A percentile compares a stretch with the other conserved stretches of the same genome.
Evolutionary conservation across 208 protist species (phyloP).

Genomic region (Leishmania tropica): DNA sequence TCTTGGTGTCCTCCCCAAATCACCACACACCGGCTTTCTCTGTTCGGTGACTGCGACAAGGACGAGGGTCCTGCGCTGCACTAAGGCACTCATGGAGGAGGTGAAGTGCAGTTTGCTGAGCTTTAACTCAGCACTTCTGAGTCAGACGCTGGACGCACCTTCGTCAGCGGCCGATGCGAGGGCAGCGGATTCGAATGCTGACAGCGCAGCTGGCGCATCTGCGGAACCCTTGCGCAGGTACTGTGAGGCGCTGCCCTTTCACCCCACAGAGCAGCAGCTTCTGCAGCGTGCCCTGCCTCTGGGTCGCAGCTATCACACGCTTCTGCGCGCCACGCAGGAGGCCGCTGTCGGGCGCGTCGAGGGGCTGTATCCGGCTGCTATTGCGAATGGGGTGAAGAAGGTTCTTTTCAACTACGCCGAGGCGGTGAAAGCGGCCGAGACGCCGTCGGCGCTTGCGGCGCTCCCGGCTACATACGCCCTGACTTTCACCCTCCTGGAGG

Average conservation of each 20-base stretch:
- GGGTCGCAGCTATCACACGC: conserved; percentile 41
- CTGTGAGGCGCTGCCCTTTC: conserved; percentile 39
- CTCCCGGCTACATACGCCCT: conserved; percentile 49
- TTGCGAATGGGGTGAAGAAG: conserved; percentile 46
- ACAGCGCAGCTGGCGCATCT: background rate
- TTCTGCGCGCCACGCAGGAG: conserved; percentile 41
- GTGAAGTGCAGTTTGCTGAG: conserved; percentile 81
- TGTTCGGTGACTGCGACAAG: background rate
- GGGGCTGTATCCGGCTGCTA: conserved; percentile 56
- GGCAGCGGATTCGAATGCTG: background rate
- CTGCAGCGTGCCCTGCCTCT: conserved; percentile 59
- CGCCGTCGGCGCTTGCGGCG: conserved; percentile 41
- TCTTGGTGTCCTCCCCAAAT: background rate
- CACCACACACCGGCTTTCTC: background rate
- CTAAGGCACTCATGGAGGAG: conserved; percentile 70
- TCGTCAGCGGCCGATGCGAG: background rate
- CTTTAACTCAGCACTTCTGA: conserved; percentile 61
- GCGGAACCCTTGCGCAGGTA: conserved; percentile 8
- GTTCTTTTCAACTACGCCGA: conserved; percentile 61
- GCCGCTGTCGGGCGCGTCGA: conserved; percentile 49
- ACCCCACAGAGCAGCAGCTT: conserved; percentile 69
- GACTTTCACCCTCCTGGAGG: conserved; percentile 48
- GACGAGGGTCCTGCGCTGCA: background rate
- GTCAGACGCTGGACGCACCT: conserved; percentile 5
- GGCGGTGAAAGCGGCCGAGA: conserved; percentile 41